Base-by-base conservation (phyloP, 2,329 filamentous ascomycete species). In the Aspergillus melleus region DNA sequence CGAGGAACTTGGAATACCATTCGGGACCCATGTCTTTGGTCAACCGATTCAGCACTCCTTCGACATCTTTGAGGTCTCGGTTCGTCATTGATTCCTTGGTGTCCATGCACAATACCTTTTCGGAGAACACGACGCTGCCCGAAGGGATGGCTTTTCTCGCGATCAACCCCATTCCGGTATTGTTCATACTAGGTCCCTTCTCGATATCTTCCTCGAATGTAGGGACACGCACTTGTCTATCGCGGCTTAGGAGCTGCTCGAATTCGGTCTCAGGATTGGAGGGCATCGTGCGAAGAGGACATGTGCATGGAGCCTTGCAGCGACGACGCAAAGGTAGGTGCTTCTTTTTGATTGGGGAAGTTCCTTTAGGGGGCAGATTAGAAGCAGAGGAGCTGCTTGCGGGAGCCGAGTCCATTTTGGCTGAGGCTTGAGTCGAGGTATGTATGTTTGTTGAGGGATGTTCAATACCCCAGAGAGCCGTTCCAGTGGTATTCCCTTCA, bases 151-250 rank as follows among this genome's bases (percentile, higher is more conserved):
- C 5, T 26, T 59, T n/a, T 4, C 29, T 64, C 1, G 63, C 49
- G 11, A 66, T 24, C 11, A 66, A 52, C 1, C 64, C 64, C 6
- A 32, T 49, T 19, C 63, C 64, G 9, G 54, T 22, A 1, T 39
- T 19, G 2, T 51, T 36, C 44, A 50, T 60, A 29, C 65, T 61
- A 20, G 26, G 26, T 5, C 36, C 12, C 36, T n/a, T 16, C 16
- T 42, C 36, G 36, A 42, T n/a, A n/a, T 42, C 16, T 16, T 8
- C 6, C 36, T 8, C 16, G 12, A 42, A 42, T 16, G 36, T 42
- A 42, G 36, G 36, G 14, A 42, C 36, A 14, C 36, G 6, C 6
- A 42, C 36, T n/a, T 42, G 6, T 42, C 36, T 42, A 3, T 16
- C 8, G 36, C 14, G 14, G 36, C n/a, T 42, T 5, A 42, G 16